phyloP scores from a whole-genome alignment of 1,284 basidiomycete genomes.

The Cutaneotrichosporon cutaneum region DNA sequence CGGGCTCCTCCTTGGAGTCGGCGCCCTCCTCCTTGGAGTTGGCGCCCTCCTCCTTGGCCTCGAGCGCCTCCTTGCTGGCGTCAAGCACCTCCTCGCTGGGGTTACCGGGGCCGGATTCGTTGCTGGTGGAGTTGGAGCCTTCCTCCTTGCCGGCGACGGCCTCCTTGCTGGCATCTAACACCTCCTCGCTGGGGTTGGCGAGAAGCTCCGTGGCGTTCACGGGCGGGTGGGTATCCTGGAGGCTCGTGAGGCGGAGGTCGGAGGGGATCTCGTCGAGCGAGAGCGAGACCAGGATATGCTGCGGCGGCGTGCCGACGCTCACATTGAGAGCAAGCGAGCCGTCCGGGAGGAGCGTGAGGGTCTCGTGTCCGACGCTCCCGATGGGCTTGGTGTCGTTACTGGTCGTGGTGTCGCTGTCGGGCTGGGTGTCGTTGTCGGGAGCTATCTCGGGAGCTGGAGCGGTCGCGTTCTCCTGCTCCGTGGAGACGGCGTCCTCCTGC shows the following conservation, averaged over 20 bases:
- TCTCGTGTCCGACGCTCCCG: not conserved
- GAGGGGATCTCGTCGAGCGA: not conserved
- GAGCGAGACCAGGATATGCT: not conserved
- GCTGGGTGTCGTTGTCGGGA: no score
- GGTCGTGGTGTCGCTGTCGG: not conserved
- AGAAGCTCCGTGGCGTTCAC: not conserved
- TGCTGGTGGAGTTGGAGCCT: no score
- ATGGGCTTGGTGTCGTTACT: not conserved
- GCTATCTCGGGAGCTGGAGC: not conserved
- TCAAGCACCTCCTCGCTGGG: not conserved
- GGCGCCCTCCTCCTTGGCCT: no score
- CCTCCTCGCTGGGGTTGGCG: not conserved
- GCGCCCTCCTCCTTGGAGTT: no score
- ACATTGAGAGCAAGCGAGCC: not conserved
- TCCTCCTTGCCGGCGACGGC: no score
- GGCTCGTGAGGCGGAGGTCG: not conserved
- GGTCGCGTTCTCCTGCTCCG: not conserved
- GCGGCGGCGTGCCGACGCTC: conserved; percentile 1
- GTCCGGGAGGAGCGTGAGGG: not conserved
- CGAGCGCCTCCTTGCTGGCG: not conserved
- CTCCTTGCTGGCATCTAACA: not conserved
- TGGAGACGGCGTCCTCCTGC: not conserved
- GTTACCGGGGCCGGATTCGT: no score
- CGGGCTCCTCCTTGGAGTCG: not conserved
- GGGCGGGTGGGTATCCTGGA: not conserved